Evolutionary conservation across 345 rosid species (phyloP).

Genomic region (Lumnitzera littorea): DNA sequence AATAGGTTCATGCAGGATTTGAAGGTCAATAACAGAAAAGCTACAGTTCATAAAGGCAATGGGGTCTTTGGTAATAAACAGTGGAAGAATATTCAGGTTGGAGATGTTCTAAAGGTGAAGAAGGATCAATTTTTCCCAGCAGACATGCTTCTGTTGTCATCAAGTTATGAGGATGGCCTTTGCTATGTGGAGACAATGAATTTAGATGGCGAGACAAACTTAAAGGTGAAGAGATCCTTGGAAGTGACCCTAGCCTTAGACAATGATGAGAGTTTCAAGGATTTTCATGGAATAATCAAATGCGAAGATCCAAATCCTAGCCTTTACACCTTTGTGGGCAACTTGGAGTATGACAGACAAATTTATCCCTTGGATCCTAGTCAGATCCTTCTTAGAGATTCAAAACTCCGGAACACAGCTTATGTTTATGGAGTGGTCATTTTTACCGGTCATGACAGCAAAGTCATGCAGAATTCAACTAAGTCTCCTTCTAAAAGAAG

Average conservation of each 20-base stretch:
- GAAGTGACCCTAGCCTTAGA: constrained; percentile 62
- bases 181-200: constrained; percentile 99
- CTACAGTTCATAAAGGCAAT: constrained; percentile 42
- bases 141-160: constrained; percentile 79
- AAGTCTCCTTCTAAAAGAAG: constrained; percentile 90
- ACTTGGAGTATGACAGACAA: constrained; percentile 54
- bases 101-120: constrained; percentile 80
- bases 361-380: constrained; percentile 65
- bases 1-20: constrained; percentile 86
- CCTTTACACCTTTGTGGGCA: constrained; percentile 86
- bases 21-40: constrained; percentile 70
- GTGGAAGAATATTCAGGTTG: constrained; percentile 76
- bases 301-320: constrained; percentile 97
- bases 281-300: constrained; percentile 49
- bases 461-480: constrained; percentile 92
- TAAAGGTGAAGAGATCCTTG: constrained; percentile 78
- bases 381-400: constrained; percentile 96
- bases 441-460: constrained; percentile 88
- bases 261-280: constrained; percentile 56
- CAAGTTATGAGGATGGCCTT: constrained; percentile 90
- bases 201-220: constrained; percentile 93
- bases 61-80: constrained; percentile 50
- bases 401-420: constrained; percentile 87
- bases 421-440: constrained; percentile 72
- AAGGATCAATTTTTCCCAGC: constrained; percentile 95